Evolutionary conservation across 2,329 filamentous ascomycete species (phyloP), one percentile per base, ranked within the genome.

Genomic region (Trichoderma breve): DNA sequence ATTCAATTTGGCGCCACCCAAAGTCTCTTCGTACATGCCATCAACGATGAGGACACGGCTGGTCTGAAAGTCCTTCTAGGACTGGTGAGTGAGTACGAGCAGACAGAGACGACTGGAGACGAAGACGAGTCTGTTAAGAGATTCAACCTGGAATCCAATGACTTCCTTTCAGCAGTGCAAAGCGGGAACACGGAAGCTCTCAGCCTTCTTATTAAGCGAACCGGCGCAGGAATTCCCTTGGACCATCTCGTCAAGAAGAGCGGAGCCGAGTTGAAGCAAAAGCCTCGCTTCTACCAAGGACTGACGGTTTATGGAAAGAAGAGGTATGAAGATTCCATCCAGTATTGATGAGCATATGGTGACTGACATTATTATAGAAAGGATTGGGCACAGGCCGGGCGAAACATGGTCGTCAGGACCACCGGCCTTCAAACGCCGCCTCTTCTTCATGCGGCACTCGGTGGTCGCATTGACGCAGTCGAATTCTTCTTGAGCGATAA

Each of bases 401-500:
- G 88, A 14, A 82, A 83, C 34, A 78, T 84, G 39, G 80, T 84
- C 5, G 76, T 78, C 14, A 82, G 78, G 53, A 76, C 81, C 4
- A 80, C 79, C 0, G 86, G 84, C 11, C 78, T 82, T 65, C 82
- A 83, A 39, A 84, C 82, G 0, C 87, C 90, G 3, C 92, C 91
- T 3, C 81, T 93, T 9, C 84, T 93, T 1, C 81, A 86, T 73
- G 89, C 90, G 58, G 90, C 88, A 14, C 76, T 82, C 9, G 75
- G 76, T 2, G 89, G 89, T 3, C 91, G 84, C 24, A 78, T 95
- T n/a, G 87, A 91, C 51, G 86, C 87, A 21, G 88, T 93, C 0
- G 90, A 96, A 77, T 97, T 92, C 89, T 93, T 95, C 79, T 80
- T 94, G 70, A 90, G 91, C 71, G 91, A 93, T 73, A 87, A 88